Base-by-base conservation (phyloP, 2,329 filamentous ascomycete genomes). In the Raffaelea arxii region DNA sequence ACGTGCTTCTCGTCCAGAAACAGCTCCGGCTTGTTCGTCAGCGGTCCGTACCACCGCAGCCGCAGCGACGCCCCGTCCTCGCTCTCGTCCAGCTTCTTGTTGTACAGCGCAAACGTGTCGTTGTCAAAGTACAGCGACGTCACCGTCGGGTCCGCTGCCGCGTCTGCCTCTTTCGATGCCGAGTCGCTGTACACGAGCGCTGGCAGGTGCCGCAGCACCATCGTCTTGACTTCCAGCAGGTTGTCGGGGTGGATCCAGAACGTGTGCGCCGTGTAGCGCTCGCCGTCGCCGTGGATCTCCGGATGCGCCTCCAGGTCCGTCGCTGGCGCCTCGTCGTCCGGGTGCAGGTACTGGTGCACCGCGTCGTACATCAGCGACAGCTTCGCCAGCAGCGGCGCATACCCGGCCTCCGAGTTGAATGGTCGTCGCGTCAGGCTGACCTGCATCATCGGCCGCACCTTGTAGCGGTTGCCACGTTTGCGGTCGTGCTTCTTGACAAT, bases 401-500 rank as follows among this genome's bases (percentile, higher is more conserved):
- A 96, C 56, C 87, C 86, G 54, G 74, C 68, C 64, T 97, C 92
- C 49, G 87, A 91, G 68, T 97, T 95, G 74, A 98, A 94, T 12
- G 91, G 89, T 51, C 90, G 75, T 54, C 88, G 80, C n/a, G 86
- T 80, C 58, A 98, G 69, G 57, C 86, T 85, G 57, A 95, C 84
- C 67, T 95, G 86, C 66, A 97, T 82, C 70, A 97, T 82, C 24
- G 92, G 90, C 22, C 88, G 81, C 55, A 97, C 85, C 62, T 84
- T 87, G 71, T 97, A 97, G 45, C 81, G 77, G 54, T 81, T 76
- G 47, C 90, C 90, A 54, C 91, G 78, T 69, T 91, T 94, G 55
- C 92, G 86, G 66, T 98, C 92, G 67, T 98, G 92, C 70, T 98
- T 98, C 80, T 98, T 98, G 47, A 89, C 89, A 41, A 94, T 94